These are phyloP conservation scores for Trypanosoma boissoni DNA, from an alignment of 208 protist species.

Conservation along the genomic window DNA sequence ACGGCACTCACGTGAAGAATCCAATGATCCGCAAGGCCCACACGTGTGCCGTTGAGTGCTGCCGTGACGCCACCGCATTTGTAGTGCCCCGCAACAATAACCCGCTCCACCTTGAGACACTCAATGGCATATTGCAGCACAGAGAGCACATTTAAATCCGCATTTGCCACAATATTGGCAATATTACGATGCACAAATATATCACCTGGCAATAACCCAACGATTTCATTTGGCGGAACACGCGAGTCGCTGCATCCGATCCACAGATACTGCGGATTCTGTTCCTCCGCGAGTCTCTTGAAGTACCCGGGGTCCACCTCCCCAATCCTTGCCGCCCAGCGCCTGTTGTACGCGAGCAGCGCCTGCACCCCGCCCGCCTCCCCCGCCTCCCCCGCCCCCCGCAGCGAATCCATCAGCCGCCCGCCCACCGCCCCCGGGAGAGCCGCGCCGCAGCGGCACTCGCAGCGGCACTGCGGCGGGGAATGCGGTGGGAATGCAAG, in stretches of 20 bases:
- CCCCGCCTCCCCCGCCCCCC: conserved; percentile 57
- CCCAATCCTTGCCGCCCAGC: conserved; percentile 77
- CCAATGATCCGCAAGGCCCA: conserved; percentile 79
- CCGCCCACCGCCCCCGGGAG: conserved; percentile 33
- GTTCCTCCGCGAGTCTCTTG: conserved; percentile 55
- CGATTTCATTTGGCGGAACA: conserved; percentile 85
- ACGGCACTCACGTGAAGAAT: conserved; percentile 68
- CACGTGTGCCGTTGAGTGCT: conserved; percentile 42
- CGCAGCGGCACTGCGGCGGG: no score
- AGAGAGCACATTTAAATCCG: conserved; percentile 88
- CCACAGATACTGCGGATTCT: conserved; percentile 92
- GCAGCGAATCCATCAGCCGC: conserved; percentile 54
- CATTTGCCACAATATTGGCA: conserved; percentile 90
- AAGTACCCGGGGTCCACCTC: conserved; percentile 89
- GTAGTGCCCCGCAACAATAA: conserved; percentile 95
- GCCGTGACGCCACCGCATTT: conserved; percentile 91
- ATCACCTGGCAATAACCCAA: conserved; percentile 87
- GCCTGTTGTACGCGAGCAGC: conserved; percentile 85
- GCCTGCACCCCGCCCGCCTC: conserved; percentile 70
- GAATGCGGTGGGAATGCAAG: no score
- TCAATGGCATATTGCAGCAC: conserved; percentile 94
- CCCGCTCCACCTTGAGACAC: conserved; percentile 90
- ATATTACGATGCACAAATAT: conserved; percentile 96
- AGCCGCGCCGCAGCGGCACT: no score
- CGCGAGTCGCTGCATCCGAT: conserved; percentile 92